A percentile compares a stretch with the other conserved stretches of the same genome.
Conservation (phyloP, 257 asterid genomes). For the Gentiana dahurica region DNA sequence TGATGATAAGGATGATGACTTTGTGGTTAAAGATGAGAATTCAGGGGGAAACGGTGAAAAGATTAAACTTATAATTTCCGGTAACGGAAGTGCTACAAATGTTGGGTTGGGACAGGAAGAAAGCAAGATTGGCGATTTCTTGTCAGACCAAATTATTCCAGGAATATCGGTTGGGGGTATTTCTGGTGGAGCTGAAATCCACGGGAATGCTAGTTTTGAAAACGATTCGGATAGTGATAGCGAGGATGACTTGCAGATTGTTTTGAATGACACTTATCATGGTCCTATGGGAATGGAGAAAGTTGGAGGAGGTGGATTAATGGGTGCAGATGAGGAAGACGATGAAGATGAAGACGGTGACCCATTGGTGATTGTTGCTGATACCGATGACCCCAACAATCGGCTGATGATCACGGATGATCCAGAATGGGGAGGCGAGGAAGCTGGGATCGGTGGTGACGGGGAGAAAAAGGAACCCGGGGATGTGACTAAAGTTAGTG, state of each 20-base stretch:
- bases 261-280: conserved; percentile 49
- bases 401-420: conserved; percentile 48
- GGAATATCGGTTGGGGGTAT: conserved; percentile 43
- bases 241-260: conserved; percentile 74
- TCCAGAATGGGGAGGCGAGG: conserved; percentile 64
- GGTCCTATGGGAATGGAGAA: conserved; percentile 51
- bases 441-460: conserved; percentile 40
- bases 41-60: conserved; percentile 9
- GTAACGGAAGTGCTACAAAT: conserved; percentile 14
- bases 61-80: conserved; percentile 8
- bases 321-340: conserved; percentile 28
- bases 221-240: conserved; percentile 65
- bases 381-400: conserved; percentile 45
- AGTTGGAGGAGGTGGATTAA: conserved; percentile 22
- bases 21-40: conserved; percentile 31
- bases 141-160: conserved; percentile 33
- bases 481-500: conserved; percentile 52
- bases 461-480: conserved; percentile 67
- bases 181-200: conserved; percentile 31
- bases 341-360: conserved; percentile 78
- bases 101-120: conserved; percentile 16
- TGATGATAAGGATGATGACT: conserved; percentile 39
- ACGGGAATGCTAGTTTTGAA: conserved; percentile 28
- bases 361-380: conserved; percentile 67
- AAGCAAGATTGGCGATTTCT: background rate